These are phyloP conservation scores for Truncatella angustata DNA, from an alignment of 2,329 filamentous ascomycete genomes.

Conservation along the genomic window DNA sequence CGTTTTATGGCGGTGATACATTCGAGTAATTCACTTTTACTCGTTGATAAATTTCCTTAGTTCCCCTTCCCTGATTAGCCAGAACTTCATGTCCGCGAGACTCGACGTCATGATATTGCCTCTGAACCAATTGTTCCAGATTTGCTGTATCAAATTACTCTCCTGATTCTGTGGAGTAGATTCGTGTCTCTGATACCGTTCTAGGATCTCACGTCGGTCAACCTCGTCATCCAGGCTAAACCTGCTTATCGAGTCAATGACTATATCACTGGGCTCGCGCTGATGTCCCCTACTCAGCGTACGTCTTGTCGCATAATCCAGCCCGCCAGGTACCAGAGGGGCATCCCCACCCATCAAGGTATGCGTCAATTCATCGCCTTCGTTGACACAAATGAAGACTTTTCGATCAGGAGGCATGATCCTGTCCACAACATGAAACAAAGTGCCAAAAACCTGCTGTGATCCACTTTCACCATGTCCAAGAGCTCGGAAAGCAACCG, in stretches of 20 bases:
- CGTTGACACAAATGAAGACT: slow-evolving; percentile 40
- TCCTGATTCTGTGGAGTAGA: slow-evolving; percentile 10
- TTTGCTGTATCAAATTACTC: slow-evolving; percentile 42
- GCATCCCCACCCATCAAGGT: slow-evolving; percentile 23
- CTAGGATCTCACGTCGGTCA: background rate
- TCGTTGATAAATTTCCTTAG: slow-evolving; percentile 32
- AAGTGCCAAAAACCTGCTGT: slow-evolving; percentile 44
- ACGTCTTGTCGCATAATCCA: slow-evolving; percentile 3
- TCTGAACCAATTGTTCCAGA: slow-evolving; percentile 46
- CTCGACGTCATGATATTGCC: slow-evolving; percentile 38
- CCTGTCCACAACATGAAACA: slow-evolving; percentile 47
- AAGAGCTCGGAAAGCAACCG: slow-evolving; percentile 42
- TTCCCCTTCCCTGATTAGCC: slow-evolving; percentile 42
- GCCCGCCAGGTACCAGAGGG: slow-evolving; percentile 16
- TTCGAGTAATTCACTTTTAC: background rate
- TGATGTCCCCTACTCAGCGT: background rate
- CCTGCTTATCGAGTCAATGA: background rate
- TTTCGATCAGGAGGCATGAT: slow-evolving; percentile 19
- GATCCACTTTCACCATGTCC: slow-evolving; percentile 39
- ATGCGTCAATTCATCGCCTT: slow-evolving; percentile 33
- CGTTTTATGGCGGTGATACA: background rate
- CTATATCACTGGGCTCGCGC: background rate
- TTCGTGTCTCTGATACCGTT: slow-evolving; percentile 4
- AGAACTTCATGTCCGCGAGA: slow-evolving; percentile 41
- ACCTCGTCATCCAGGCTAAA: slow-evolving; percentile 5